A percentile compares a stretch with the other conserved stretches of the same genome.
phyloP scores from a whole-genome alignment of 2,329 filamentous ascomycete genomes.

The Canariomyces notabilis region DNA sequence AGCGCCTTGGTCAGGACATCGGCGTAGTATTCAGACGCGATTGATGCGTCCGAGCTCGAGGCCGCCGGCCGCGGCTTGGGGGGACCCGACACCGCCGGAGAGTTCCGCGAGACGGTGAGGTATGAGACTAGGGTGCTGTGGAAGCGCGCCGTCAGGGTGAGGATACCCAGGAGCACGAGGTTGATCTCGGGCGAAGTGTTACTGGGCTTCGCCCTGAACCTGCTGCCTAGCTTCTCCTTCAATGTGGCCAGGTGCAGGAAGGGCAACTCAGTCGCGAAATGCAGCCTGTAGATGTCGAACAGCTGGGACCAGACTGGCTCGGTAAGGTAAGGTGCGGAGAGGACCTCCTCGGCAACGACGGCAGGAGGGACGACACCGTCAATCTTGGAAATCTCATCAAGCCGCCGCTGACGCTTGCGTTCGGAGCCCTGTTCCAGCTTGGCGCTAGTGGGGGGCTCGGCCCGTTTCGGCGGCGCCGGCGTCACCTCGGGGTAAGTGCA shows the following conservation, averaged over 20 bases:
- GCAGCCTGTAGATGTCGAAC: constrained; percentile 64
- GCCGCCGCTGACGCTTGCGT: constrained; percentile 44
- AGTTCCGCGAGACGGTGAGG: constrained; percentile 38
- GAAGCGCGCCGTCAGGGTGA: constrained; percentile 65
- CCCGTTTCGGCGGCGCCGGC: constrained; percentile 39
- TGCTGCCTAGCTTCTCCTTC: constrained; percentile 45
- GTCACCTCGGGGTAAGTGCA: constrained; percentile 63
- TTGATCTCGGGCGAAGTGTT: constrained; percentile 45
- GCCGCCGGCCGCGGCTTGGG: constrained; percentile 33
- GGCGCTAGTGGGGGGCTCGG: constrained; percentile 32
- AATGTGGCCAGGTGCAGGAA: constrained; percentile 66
- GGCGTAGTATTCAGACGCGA: constrained; percentile 62
- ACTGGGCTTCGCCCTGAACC: constrained; percentile 33
- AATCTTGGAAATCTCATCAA: constrained; percentile 38
- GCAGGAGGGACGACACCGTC: constrained; percentile 34
- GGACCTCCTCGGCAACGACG: constrained; percentile 50
- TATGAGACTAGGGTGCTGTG: constrained; percentile 56
- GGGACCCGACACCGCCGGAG: constrained; percentile 24
- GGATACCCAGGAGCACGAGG: constrained; percentile 59
- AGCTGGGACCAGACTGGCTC: constrained; percentile 63
- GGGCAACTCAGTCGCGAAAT: constrained; percentile 67
- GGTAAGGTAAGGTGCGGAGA: constrained; percentile 58
- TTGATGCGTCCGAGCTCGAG: constrained; percentile 43
- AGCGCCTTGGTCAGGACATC: constrained; percentile 50
- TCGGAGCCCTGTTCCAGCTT: constrained; percentile 44